Evolutionary conservation across 1,284 basidiomycete genomes (phyloP).

Genomic region (Schizophyllum amplum): DNA sequence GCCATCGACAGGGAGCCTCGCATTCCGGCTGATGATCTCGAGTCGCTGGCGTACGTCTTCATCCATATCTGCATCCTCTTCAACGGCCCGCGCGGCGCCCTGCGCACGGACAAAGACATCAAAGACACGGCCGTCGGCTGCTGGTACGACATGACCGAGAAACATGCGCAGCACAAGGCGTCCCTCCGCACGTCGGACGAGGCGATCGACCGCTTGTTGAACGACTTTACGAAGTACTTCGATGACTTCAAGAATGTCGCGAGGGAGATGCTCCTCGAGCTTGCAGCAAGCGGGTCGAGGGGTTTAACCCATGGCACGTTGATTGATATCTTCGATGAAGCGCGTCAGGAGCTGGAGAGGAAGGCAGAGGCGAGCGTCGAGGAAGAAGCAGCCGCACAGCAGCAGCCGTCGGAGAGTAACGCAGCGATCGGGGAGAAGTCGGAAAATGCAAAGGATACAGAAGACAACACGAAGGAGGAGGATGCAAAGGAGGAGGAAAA

Average conservation of each 20-base stretch:
- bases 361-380: too few species aligned
- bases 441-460: too few species aligned
- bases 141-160: not conserved
- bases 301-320: not conserved
- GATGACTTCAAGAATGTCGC: not conserved
- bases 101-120: not conserved
- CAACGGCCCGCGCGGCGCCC: not conserved
- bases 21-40: not conserved
- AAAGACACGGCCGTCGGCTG: not conserved
- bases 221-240: not conserved
- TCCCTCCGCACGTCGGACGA: not conserved
- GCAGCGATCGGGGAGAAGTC: not conserved
- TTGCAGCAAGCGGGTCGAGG: not conserved
- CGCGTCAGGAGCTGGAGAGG: not conserved
- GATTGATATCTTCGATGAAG: not conserved
- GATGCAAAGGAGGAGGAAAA: not conserved
- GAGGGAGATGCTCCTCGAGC: not conserved
- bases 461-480: not conserved
- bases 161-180: not conserved
- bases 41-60: not conserved
- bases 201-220: not conserved
- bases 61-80: not conserved
- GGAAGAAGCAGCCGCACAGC: not conserved
- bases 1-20: not conserved
- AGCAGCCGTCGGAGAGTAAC: not conserved